Percentiles rank a stretch among this genome's conserved stretches.
phyloP scores from a whole-genome alignment of 306 rosid genomes.

The Geum urbanum region DNA sequence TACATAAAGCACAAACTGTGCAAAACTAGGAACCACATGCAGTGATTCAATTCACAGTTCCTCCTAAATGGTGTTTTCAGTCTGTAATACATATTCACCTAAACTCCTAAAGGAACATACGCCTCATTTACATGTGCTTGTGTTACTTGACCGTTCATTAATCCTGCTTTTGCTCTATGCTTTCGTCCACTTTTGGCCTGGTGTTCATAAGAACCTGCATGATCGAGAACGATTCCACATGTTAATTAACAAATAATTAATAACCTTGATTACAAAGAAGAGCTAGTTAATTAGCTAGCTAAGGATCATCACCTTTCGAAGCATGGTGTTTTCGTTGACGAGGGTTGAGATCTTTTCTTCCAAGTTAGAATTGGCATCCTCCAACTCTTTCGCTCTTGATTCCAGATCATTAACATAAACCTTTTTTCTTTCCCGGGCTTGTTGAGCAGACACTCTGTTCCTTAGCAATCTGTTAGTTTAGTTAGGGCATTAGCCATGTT shows the following conservation, averaged over 20 bases:
- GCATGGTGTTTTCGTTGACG: slow-evolving; percentile 59
- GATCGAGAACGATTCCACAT: neutral
- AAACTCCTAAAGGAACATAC: neutral
- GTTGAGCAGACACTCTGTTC: slow-evolving; percentile 86
- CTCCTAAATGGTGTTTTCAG: neutral
- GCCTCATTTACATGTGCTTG: neutral
- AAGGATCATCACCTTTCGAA: slow-evolving; percentile 38
- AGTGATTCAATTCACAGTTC: neutral
- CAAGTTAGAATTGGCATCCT: slow-evolving; percentile 56
- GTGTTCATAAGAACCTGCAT: slow-evolving; percentile 61
- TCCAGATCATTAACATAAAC: slow-evolving; percentile 69
- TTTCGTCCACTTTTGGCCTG: slow-evolving; percentile 49
- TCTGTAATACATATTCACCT: neutral
- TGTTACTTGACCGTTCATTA: slow-evolving; percentile 27
- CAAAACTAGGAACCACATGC: neutral
- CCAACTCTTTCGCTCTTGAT: slow-evolving; percentile 52
- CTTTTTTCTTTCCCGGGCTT: slow-evolving; percentile 82
- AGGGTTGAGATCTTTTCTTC: slow-evolving; percentile 73
- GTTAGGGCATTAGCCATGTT: slow-evolving; percentile 1
- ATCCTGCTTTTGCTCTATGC: slow-evolving; percentile 33
- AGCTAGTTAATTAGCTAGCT: neutral
- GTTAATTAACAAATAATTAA: too few relatives aligned
- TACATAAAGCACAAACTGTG: neutral
- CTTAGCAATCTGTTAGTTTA: slow-evolving; percentile 53
- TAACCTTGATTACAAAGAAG: too few relatives aligned